A percentile compares a stretch with the other conserved stretches of the same genome.
These are phyloP conservation scores for Cladophialophora immunda DNA, from an alignment of 2,329 filamentous ascomycete species.

Conservation along the genomic window DNA sequence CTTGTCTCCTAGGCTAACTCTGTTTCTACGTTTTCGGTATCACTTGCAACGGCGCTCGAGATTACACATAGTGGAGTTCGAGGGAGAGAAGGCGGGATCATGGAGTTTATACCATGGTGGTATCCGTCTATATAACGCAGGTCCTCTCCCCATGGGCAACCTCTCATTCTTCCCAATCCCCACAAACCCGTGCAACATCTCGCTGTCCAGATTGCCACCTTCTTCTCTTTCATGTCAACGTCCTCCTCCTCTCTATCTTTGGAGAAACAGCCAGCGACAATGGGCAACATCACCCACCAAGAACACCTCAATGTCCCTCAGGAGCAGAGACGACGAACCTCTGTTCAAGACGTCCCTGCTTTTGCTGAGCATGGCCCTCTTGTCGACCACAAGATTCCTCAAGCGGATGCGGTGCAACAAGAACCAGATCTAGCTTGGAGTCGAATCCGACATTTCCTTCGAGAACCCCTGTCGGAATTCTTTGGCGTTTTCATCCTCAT, in stretches of 20 bases:
- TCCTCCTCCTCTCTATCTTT: constrained; percentile 25
- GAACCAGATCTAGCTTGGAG: constrained; percentile 59
- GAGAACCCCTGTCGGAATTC: constrained; percentile 72
- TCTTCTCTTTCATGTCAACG: constrained; percentile 24
- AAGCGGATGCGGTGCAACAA: constrained; percentile 41
- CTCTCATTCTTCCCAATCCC: constrained; percentile 26
- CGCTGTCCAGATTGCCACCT: constrained; percentile 16
- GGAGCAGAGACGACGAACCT: constrained; percentile 26
- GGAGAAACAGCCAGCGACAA: constrained; percentile 27
- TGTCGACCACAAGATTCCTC: constrained; percentile 46
- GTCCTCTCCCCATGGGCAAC: constrained; percentile 27
- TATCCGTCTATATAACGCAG: constrained; percentile 31
- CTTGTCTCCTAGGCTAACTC: constrained; percentile 13
- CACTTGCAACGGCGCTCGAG: constrained; percentile 2
- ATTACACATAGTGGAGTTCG: constrained; percentile 15
- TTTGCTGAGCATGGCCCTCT: constrained; percentile 45
- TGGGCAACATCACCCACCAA: constrained; percentile 31
- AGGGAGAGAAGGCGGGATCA: constrained; percentile 20
- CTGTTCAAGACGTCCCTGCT: constrained; percentile 27
- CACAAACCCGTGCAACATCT: constrained; percentile 22
- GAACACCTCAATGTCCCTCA: constrained; percentile 30
- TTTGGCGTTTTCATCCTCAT: constrained; percentile 73
- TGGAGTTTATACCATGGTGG: constrained; percentile 20
- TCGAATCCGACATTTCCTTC: constrained; percentile 59
- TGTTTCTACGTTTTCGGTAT: constrained; percentile 21